Base-by-base conservation (phyloP, 495 filamentous ascomycete genomes). In the Neurospora sp. region DNA sequence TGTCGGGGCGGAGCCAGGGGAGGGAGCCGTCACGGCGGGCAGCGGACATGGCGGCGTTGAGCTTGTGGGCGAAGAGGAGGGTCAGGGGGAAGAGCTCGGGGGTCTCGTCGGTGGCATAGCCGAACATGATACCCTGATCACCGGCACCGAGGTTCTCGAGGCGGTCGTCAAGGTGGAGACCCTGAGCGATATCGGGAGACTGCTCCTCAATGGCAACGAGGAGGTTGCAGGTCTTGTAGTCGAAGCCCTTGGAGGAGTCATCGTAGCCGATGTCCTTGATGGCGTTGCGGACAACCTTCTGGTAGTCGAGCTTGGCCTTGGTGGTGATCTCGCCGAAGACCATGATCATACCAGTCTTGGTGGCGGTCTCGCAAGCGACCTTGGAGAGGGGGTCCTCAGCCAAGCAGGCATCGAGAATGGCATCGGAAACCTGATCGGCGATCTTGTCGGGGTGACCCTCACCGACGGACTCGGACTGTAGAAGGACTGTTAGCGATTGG, bases 41-140 rank as follows among this genome's bases (percentile, higher is more conserved):
- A 77, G 88, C 87, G 75, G 89, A 91, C 96, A 99, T 96, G 78
- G 92, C 93, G 77, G 87, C 85, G 87, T 99, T 99, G 74, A 99
- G 90, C 89, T 93, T 94, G 89, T 99, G 96, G 79, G 96, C 90
- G 80, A 98, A 89, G 71, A 94, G 89, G 77, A 98, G 86, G 75
- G 96, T 98, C 79, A 99, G 86, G 74, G 96, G 96, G 80, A 98
- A 91, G 75, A 96, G 89, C 86, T 99, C 95, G 74, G 96, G 96
- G 79, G 96, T 98, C 89, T 99, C 96, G 78, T 99, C 95, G 81
- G 96, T 97, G 80, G 96, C 96, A 90, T 99, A 99, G 77, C 96
- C 96, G 85, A 99, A 99, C 96, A 99, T 99, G 88, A 99, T 97
- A 87, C 96, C 96, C 87, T 99, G 96, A 86, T 99, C 96, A 92